Conservation (phyloP, 1,284 basidiomycete species). For the Malassezia sympodialis region DNA sequence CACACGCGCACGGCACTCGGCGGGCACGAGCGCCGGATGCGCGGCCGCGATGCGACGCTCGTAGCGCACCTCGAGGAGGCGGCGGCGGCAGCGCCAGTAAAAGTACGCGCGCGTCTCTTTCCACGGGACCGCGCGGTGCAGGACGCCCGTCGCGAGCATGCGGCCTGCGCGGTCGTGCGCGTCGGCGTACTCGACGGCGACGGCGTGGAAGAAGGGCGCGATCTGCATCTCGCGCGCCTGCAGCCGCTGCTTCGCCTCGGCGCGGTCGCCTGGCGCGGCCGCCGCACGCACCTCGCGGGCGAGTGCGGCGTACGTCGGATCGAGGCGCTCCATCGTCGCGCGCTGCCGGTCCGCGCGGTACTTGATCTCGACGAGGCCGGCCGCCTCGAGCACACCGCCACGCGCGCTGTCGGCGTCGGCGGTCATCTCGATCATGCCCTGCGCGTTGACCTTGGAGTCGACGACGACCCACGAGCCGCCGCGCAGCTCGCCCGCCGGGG, state of each 20-base stretch:
- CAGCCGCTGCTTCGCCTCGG: constrained; percentile 53
- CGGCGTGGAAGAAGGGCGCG: constrained; percentile 80
- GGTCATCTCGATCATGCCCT: constrained; percentile 81
- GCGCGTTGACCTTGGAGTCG: constrained; percentile 85
- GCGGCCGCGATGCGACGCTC: constrained; percentile 34
- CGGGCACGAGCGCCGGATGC: constrained; percentile 39
- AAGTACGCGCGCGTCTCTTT: constrained; percentile 74
- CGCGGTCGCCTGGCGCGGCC: constrained; percentile 56
- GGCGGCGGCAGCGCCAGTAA: constrained; percentile 79
- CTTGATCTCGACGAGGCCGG: constrained; percentile 71
- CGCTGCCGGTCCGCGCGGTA: constrained; percentile 65
- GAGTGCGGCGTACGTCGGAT: constrained; percentile 68
- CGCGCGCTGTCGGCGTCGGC: constrained; percentile 81
- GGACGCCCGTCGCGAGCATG: constrained; percentile 86
- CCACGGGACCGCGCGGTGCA: constrained; percentile 62
- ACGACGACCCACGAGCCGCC: constrained; percentile 99
- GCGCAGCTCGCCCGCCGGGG: constrained; percentile 95
- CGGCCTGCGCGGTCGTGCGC: constrained; percentile 88
- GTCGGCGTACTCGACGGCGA: constrained; percentile 89
- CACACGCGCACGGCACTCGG: constrained; percentile 31
- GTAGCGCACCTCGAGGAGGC: constrained; percentile 47
- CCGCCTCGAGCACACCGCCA: constrained; percentile 86
- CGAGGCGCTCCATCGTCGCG: constrained; percentile 84
- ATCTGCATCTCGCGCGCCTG: constrained; percentile 70
- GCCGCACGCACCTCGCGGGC: constrained; percentile 59